Conservation (phyloP, 2,329 filamentous ascomycete species). For the Clarireedia paspali region DNA sequence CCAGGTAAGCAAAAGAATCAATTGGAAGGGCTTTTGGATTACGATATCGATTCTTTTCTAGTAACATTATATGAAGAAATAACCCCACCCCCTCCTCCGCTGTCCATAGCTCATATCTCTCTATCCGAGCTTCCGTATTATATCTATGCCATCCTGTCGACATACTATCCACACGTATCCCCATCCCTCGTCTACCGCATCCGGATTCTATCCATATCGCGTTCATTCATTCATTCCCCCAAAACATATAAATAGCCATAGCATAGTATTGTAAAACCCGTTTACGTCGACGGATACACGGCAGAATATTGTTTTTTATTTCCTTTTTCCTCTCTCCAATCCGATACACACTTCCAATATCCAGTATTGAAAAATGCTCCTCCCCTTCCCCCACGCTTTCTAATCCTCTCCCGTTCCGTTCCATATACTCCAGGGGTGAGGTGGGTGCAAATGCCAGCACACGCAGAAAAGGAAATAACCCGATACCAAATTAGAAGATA, state of each 20-base stretch:
- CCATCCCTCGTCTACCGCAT: not conserved
- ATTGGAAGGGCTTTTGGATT: no score
- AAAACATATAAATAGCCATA: not conserved
- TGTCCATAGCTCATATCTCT: no score
- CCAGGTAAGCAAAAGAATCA: no score
- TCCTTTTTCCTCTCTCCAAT: no score
- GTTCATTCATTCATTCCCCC: not conserved
- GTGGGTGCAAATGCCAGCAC: no score
- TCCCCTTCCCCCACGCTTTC: not conserved
- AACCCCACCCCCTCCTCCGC: no score
- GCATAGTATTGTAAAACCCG: not conserved
- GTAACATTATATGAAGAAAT: no score
- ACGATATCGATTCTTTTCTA: no score
- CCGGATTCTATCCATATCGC: not conserved
- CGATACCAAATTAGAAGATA: not conserved
- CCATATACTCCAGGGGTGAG: no score
- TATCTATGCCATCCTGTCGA: no score
- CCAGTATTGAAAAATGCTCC: conserved; percentile 1
- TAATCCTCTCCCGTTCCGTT: not conserved
- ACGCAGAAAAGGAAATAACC: not conserved
- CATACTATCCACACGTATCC: no score
- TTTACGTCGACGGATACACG: not conserved
- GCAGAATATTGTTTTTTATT: not conserved
- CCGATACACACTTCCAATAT: conserved; percentile 1
- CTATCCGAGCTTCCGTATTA: no score